These are phyloP conservation scores for Ophiostoma sp. DNA, from an alignment of 2,329 filamentous ascomycete species.

Conservation along the genomic window DNA sequence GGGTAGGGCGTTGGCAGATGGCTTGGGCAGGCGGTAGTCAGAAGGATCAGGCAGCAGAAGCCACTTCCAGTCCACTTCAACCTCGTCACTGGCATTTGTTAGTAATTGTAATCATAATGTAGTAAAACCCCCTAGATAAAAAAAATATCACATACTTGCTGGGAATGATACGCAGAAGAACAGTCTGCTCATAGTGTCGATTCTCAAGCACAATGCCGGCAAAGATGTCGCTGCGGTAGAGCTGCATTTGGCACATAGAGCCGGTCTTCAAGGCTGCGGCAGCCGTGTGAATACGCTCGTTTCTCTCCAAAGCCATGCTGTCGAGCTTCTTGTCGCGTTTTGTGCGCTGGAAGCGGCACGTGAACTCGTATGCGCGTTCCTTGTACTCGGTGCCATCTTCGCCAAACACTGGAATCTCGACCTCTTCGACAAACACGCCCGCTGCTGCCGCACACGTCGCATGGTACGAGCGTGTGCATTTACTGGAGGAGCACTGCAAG, in stretches of 20 bases:
- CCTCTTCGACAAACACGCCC: slow-evolving; percentile 85
- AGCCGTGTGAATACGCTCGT: slow-evolving; percentile 61
- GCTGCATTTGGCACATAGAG: slow-evolving; percentile 82
- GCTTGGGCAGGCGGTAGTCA: slow-evolving; percentile 67
- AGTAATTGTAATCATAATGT: background rate
- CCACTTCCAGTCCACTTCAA: slow-evolving; percentile 84
- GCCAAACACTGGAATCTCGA: slow-evolving; percentile 78
- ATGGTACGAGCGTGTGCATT: slow-evolving; percentile 89
- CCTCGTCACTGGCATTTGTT: slow-evolving; percentile 43
- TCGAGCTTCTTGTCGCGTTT: slow-evolving; percentile 76
- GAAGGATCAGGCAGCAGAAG: slow-evolving; percentile 65
- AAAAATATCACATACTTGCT: slow-evolving; percentile 44
- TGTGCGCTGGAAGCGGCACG: slow-evolving; percentile 86
- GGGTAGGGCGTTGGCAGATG: slow-evolving; percentile 65
- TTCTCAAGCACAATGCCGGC: slow-evolving; percentile 86
- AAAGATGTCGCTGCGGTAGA: slow-evolving; percentile 78
- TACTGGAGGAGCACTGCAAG: slow-evolving; percentile 93
- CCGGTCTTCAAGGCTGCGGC: slow-evolving; percentile 64
- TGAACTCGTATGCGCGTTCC: slow-evolving; percentile 85
- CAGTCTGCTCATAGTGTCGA: slow-evolving; percentile 63
- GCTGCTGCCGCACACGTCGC: slow-evolving; percentile 89
- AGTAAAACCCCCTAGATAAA: no score
- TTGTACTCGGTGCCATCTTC: slow-evolving; percentile 91
- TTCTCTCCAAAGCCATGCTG: slow-evolving; percentile 63
- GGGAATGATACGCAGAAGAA: slow-evolving; percentile 78